Evolutionary conservation across 352 stramenopile genomes (phyloP).

Genomic region (Aphanomyces astaci): DNA sequence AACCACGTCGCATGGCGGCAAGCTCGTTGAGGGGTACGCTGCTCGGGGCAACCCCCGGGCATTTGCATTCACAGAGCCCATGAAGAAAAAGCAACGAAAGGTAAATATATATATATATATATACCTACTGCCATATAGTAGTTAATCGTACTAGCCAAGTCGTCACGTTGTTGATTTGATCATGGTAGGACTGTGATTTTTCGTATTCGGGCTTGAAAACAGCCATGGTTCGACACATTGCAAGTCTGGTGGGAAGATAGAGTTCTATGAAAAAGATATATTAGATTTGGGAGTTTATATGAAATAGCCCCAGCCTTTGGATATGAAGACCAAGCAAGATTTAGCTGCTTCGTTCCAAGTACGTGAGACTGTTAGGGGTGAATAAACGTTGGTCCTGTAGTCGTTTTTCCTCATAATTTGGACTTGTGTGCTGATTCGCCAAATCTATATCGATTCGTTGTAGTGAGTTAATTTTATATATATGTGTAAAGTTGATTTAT

Average conservation of each 20-base stretch:
- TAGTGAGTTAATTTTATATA: too few relatives aligned
- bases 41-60: conserved; percentile 82
- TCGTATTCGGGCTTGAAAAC: conserved; percentile 98
- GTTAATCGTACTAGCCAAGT: too few relatives aligned
- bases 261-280: too few relatives aligned
- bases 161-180: too few relatives aligned
- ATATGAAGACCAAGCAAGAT: conserved; percentile 61
- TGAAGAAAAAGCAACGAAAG: conserved; percentile 49
- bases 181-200: conserved; percentile 91
- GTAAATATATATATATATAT: background rate
- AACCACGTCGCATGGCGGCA: conserved; percentile 74
- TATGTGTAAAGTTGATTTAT: too few relatives aligned
- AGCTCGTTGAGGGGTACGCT: conserved; percentile 91
- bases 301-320: conserved; percentile 33
- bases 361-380: background rate
- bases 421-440: too few relatives aligned
- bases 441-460: too few relatives aligned
- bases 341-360: conserved; percentile 93
- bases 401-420: background rate
- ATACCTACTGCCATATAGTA: too few relatives aligned
- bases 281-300: conserved; percentile 30
- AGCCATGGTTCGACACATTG: conserved; percentile 82
- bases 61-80: conserved; percentile 88
- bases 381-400: background rate
- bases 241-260: too few relatives aligned